phyloP scores from a whole-genome alignment of 345 rosid species.

The Hibiscus tridactylites region DNA sequence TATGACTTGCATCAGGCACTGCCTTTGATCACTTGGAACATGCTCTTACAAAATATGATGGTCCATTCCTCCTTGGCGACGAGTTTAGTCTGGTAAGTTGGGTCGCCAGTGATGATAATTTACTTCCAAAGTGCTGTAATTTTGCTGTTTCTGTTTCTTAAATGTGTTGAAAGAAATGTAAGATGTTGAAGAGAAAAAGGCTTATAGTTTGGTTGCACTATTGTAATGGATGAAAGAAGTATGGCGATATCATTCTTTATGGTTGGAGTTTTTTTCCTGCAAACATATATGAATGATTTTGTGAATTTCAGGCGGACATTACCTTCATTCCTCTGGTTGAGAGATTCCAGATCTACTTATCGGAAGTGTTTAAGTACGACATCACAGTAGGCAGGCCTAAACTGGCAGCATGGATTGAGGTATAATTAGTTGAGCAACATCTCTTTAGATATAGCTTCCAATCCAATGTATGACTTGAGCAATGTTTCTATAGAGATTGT shows the following conservation, averaged over 20 bases:
- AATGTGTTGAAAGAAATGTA: too few relatives aligned
- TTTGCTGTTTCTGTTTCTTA: neutral
- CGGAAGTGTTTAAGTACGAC: constrained; percentile 42
- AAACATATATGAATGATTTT: neutral
- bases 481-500: too few relatives aligned
- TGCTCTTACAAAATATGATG: constrained; percentile 53
- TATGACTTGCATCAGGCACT: constrained; percentile 36
- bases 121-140: neutral
- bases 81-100: constrained; percentile 59
- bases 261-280: neutral
- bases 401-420: constrained; percentile 74
- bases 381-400: constrained; percentile 67
- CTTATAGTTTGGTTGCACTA: too few relatives aligned
- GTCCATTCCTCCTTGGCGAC: constrained; percentile 89
- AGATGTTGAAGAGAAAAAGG: too few relatives aligned
- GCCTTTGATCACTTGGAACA: constrained; percentile 70
- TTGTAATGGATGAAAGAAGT: neutral
- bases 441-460: too few relatives aligned
- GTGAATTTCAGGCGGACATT: constrained; percentile 55
- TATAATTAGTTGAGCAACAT: constrained; percentile 3
- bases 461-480: too few relatives aligned
- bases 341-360: constrained; percentile 45
- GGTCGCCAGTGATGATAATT: neutral
- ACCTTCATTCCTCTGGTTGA: constrained; percentile 67
- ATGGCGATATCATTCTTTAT: neutral